Base-by-base conservation (phyloP, 2,329 filamentous ascomycete species). In the Colletotrichum camelliae region DNA sequence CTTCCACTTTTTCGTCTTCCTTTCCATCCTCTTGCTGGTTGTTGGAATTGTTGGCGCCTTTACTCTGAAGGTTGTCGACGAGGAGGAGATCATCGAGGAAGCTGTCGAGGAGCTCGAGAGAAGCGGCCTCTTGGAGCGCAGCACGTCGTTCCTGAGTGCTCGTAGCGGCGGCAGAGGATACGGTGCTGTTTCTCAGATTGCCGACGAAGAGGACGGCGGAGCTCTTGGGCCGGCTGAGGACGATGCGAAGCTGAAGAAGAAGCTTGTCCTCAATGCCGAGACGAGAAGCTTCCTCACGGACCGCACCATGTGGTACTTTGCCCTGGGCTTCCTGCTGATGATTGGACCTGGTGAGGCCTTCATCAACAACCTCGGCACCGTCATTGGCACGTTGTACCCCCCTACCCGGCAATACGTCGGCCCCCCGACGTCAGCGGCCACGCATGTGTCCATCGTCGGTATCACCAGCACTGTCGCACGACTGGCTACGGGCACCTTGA, bases 301-400 rank as follows among this genome's bases (percentile, higher is more conserved):
- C 79, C 93, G 91, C 76, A 98, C 96, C 15, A 98, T 98, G 96
- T 99, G 96, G 96, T 94, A 93, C 82, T 93, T 99, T 79, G 95
- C 96, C 0, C 87, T 93, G 1, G 96, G 96, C 24, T 98, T 99
- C 85, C 95, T 98, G 84, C 90, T 98, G 77, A 95, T 98, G 80
- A 95, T 96, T 70, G 97, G 97, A 0, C 96, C 97, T 0, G 96
- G 96, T n/a, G 97, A 99, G 85, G 95, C 96, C 13, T 99, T 98
- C 83, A 96, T 98, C 86, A 99, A 98, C 86, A 99, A 98, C 80
- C 88, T 99, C 12, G 97, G 97, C 43, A 98, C 96, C 29, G 93
- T 99, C 77, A 96, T 98, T 79, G 94, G 94, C 79, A 98, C 96
- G 0, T 88, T 98, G 5, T 95, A 94, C 60, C 90, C 90, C 16